Evolutionary conservation across 2,329 filamentous ascomycete genomes (phyloP), one percentile per base, ranked within the genome.

Genomic region (Rachicladosporium sp.): DNA sequence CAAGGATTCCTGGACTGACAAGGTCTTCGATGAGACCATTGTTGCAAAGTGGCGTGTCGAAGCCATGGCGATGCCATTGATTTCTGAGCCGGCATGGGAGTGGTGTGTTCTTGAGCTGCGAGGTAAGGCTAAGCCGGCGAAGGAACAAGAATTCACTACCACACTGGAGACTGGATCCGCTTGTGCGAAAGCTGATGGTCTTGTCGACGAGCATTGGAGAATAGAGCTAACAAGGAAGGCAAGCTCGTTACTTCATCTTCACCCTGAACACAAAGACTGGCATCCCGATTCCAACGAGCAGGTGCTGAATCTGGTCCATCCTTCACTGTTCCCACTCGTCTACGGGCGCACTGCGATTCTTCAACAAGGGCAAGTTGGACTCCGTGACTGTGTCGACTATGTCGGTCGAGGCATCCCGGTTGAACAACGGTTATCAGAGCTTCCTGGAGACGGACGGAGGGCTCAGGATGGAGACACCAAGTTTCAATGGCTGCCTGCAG

Each of bases 271-370:
- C 5, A 38, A 38, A 9, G 77, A 80, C 53, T 82, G 71, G 68
- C 74, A 81, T 54, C 78, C 77, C 0, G 62, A 68, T 2, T 75
- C 71, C 1, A 60, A 74, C 27, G 55, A 61, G 1, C 68, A 67
- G 43, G 75, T 82, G 2, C 66, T 78, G 1, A 71, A 82, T 50
- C 59, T 82, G 1, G 67, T 82, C 4, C 70, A 82, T 46, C 76
- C 78, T 1, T 81, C 75, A 0, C 60, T 82, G 5, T 82, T 69
- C 46, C 76, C 78, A 0, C 55, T 82, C 0, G 52, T 74, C 1
- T 76, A 74, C 46, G 73, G 71, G 0, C 55, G 57, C 10, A 67
- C 65, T 2, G 61, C 62, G 3, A 61, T 65, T 3, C 47, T 75
- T 0, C 31, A 47, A 7, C 48, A 58, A 4, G 52, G 50, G 3